Evolutionary conservation across 306 rosid species (phyloP).

Genomic region (peach (Prunus persica)): Prunus_persica_NCBIv2 NC_034009.1:24803501-24804000

Average conservation of each 20-base stretch:
- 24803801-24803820: neutral
- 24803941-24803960: constrained; percentile 64
- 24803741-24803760: neutral
- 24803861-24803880: constrained; percentile 13
- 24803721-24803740: neutral
- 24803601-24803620: neutral
- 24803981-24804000: constrained; percentile 33
- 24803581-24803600: neutral
- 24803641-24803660: neutral
- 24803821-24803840: neutral
- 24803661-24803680: no score
- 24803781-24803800: neutral
- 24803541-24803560: neutral
- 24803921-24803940: constrained; percentile 35
- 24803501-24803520: constrained; percentile 1
- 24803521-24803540: neutral
- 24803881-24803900: constrained; percentile 46
- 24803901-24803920: constrained; percentile 51
- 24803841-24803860: neutral
- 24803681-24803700: no score
- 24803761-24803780: neutral
- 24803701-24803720: neutral
- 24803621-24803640: neutral
- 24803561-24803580: neutral
- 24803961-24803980: constrained; percentile 69